Conservation (phyloP, 2,329 filamentous ascomycete genomes). For the Periconia sp. region DNA sequence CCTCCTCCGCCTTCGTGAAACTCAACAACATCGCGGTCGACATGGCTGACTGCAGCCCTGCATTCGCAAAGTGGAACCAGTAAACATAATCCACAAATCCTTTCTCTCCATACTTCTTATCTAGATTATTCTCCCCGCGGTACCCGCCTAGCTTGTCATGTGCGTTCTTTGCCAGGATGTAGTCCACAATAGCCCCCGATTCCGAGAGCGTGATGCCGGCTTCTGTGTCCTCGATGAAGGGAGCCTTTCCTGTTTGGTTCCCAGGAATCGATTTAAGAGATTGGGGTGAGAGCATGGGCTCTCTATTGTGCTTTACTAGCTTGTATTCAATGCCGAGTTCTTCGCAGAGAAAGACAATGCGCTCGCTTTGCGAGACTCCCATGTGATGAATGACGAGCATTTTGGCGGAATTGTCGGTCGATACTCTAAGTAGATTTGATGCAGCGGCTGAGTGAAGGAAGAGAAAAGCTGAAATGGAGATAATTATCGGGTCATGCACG, state of each 20-base stretch:
- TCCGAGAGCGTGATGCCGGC: constrained; percentile 60
- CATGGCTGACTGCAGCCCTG: constrained; percentile 44
- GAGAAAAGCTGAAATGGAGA: too few species aligned
- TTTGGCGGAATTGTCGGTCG: neutral
- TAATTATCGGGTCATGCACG: too few species aligned
- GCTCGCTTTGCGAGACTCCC: constrained; percentile 63
- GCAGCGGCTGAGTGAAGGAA: neutral
- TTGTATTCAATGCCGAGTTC: constrained; percentile 64
- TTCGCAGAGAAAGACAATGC: constrained; percentile 67
- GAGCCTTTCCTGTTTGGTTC: constrained; percentile 58
- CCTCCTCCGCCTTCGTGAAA: constrained; percentile 25
- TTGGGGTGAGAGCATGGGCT: constrained; percentile 42
- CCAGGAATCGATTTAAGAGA: constrained; percentile 20
- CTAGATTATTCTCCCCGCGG: constrained; percentile 10
- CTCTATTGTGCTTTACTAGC: constrained; percentile 52
- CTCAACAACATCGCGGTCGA: constrained; percentile 33
- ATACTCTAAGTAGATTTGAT: neutral
- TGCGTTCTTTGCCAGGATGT: constrained; percentile 60
- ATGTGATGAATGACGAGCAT: constrained; percentile 36
- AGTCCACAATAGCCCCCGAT: constrained; percentile 64
- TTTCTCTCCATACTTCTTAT: constrained; percentile 45
- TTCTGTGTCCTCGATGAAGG: constrained; percentile 60
- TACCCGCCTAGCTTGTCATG: constrained; percentile 52
- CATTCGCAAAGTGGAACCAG: constrained; percentile 64
- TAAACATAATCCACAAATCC: constrained; percentile 65